Evolutionary conservation across 331 rosid species (phyloP).

Genomic region (Spiraea crenata): DNA sequence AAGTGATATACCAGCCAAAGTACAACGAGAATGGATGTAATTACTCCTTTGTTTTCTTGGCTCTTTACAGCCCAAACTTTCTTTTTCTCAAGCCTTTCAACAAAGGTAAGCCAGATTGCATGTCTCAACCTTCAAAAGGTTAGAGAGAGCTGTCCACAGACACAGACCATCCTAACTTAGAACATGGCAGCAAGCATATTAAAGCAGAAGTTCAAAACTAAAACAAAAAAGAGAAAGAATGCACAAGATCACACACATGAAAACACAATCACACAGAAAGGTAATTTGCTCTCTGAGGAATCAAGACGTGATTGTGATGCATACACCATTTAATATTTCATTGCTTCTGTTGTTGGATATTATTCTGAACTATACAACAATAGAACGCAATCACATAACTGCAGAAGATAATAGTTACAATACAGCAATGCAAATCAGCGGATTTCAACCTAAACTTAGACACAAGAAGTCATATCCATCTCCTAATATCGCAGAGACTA

Average conservation of each 20-base stretch:
- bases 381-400: conserved; percentile 7
- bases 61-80: neutral
- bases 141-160: neutral
- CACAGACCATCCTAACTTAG: neutral
- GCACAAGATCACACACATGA: neutral
- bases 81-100: neutral
- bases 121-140: conserved; percentile 10
- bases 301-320: neutral
- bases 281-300: neutral
- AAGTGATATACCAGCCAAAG: too few relatives aligned
- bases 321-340: conserved; percentile 4
- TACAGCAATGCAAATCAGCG: conserved; percentile 1
- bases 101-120: neutral
- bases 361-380: neutral
- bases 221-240: neutral
- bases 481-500: neutral
- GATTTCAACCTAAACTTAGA: neutral
- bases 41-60: neutral
- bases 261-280: neutral
- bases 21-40: neutral
- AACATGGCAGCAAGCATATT: neutral
- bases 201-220: neutral
- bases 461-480: neutral
- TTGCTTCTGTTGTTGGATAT: conserved; percentile 1
- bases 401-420: neutral